Evolutionary conservation across 805 yeast species (phyloP).

Genomic region (Ogataea ganodermae): DNA sequence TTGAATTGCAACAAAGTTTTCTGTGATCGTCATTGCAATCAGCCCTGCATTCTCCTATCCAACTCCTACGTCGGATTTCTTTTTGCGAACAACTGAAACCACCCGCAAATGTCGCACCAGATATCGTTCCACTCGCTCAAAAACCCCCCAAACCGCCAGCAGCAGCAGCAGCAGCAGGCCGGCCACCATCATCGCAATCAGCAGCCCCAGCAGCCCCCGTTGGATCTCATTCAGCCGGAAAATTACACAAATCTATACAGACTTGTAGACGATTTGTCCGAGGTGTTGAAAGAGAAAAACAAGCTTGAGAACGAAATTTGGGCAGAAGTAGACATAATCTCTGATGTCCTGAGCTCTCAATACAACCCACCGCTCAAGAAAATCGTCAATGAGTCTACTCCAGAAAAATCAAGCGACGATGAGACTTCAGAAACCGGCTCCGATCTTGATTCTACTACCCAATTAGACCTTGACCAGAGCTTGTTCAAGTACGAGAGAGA

Average conservation of each 20-base stretch:
- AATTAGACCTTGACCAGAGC: conserved; percentile 10
- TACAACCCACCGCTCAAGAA: conserved; percentile 8
- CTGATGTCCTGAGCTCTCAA: conserved; percentile 10
- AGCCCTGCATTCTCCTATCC: background rate
- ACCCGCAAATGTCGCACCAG: background rate
- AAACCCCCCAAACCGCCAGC: conserved; percentile 1
- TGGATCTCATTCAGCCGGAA: conserved; percentile 21
- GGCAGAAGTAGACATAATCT: conserved; percentile 25
- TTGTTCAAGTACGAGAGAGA: conserved; percentile 13
- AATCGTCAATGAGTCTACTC: background rate
- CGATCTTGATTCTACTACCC: background rate
- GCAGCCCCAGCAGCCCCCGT: conserved; percentile 7
- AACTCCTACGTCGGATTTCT: background rate
- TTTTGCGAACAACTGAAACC: background rate
- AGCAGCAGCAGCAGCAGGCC: conserved; percentile 7
- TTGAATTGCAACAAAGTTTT: no score
- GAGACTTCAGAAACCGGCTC: background rate
- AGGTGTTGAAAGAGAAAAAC: conserved; percentile 22
- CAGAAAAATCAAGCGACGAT: background rate
- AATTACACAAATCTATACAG: conserved; percentile 21
- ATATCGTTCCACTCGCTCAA: conserved; percentile 8
- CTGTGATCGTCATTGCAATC: no score
- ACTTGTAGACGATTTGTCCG: conserved; percentile 26
- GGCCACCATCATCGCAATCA: conserved; percentile 9
- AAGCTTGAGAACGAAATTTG: conserved; percentile 30